Percentiles rank a stretch among this genome's conserved stretches.
Evolutionary conservation across 495 filamentous ascomycete species (phyloP).

Genomic region (Sabuloglossum arenarium): DNA sequence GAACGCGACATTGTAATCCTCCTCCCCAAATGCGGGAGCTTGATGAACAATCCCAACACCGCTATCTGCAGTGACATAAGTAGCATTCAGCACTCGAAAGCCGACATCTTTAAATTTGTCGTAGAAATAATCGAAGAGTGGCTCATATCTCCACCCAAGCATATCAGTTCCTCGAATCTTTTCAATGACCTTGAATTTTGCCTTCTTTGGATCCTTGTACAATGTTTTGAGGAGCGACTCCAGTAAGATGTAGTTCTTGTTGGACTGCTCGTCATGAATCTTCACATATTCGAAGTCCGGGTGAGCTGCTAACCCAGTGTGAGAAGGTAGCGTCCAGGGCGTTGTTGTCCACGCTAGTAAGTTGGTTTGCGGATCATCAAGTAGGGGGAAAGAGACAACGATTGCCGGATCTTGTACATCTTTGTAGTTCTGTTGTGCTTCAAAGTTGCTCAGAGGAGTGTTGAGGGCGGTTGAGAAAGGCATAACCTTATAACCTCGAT

Average conservation of each 20-base stretch:
- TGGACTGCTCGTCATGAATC: constrained; percentile 60
- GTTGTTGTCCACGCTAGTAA: constrained; percentile 90
- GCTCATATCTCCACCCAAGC: constrained; percentile 81
- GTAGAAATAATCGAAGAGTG: constrained; percentile 83
- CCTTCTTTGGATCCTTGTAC: constrained; percentile 96
- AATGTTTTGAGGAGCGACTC: constrained; percentile 68
- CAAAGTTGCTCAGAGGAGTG: constrained; percentile 83
- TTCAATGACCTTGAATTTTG: constrained; percentile 74
- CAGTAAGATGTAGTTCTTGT: constrained; percentile 72
- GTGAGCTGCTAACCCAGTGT: constrained; percentile 60
- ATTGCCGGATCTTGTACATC: constrained; percentile 86
- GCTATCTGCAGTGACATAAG: constrained; percentile 79
- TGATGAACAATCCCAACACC: constrained; percentile 95
- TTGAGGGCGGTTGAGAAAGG: constrained; percentile 83
- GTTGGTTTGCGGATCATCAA: constrained; percentile 50
- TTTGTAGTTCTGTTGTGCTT: constrained; percentile 87
- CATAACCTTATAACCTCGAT: constrained; percentile 80
- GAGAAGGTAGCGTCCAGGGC: constrained; percentile 85
- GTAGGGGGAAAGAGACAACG: constrained; percentile 69
- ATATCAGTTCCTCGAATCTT: constrained; percentile 72
- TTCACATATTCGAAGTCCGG: constrained; percentile 90
- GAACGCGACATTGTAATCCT: constrained; percentile 78
- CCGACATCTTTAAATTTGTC: constrained; percentile 79
- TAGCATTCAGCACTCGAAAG: constrained; percentile 70
- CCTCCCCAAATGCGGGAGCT: constrained; percentile 86